Conservation (phyloP, 345 rosid genomes). For the Melastoma malabathricum region DNA sequence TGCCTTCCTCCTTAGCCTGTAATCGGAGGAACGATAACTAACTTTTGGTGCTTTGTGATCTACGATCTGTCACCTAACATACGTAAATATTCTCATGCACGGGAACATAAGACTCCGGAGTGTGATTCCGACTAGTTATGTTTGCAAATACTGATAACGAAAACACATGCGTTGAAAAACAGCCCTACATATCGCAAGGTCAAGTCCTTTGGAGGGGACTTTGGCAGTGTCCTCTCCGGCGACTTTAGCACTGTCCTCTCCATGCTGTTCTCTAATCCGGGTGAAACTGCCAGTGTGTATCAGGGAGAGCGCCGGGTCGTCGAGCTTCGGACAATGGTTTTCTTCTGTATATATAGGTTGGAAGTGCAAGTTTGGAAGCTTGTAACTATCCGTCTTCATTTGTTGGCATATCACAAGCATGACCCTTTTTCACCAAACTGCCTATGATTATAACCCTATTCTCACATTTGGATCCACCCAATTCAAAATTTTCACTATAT, state of each 20-base stretch:
- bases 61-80: no score
- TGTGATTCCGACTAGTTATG: no score
- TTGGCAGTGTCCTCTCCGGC: conserved; percentile 59
- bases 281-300: background rate
- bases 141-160: background rate
- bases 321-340: no score
- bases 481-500: no score
- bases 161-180: background rate
- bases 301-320: conserved; percentile 8
- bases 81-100: no score
- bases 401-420: conserved; percentile 59
- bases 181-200: background rate
- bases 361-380: conserved; percentile 54
- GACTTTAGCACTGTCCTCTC: background rate
- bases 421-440: conserved; percentile 56
- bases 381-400: conserved; percentile 40
- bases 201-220: conserved; percentile 51
- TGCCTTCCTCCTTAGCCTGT: conserved; percentile 23
- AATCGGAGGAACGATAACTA: background rate
- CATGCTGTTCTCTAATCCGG: background rate
- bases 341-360: conserved; percentile 20
- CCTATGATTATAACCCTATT: conserved; percentile 62
- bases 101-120: no score
- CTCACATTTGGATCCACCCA: conserved; percentile 15
- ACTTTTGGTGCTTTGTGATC: background rate